Percentiles rank a stretch among this genome's conserved stretches.
phyloP scores from a whole-genome alignment of 1,139 yeast genomes.

The Taiozyma sp. region DNA sequence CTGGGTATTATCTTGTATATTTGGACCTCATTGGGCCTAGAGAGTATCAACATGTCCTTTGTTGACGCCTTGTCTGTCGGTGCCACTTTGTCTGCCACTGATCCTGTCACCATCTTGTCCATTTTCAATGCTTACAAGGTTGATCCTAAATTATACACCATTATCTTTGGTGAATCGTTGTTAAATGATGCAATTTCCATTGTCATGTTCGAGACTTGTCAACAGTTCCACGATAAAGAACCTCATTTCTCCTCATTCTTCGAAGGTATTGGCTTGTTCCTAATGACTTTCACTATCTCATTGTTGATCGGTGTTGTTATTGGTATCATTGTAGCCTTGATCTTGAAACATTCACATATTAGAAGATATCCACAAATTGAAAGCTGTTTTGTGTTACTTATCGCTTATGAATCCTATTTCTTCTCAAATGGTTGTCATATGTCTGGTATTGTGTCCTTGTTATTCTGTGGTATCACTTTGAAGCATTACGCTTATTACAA shows the following conservation, averaged over 20 bases:
- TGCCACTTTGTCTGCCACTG: constrained; percentile 96
- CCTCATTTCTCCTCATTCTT: constrained; percentile 74
- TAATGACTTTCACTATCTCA: constrained; percentile 93
- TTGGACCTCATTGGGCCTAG: constrained; percentile 91
- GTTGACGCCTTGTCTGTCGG: constrained; percentile 97
- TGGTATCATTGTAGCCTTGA: constrained; percentile 84
- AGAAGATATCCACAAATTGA: constrained; percentile 95
- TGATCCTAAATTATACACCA: constrained; percentile 94
- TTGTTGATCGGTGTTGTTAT: constrained; percentile 83
- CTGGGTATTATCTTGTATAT: constrained; percentile 78
- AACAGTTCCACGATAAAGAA: constrained; percentile 85
- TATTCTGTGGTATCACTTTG: constrained; percentile 94
- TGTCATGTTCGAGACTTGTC: constrained; percentile 99
- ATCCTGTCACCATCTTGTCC: constrained; percentile 94
- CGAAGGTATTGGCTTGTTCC: constrained; percentile 89
- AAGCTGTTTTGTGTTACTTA: constrained; percentile 82
- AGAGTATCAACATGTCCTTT: constrained; percentile 80
- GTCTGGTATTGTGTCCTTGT: constrained; percentile 95
- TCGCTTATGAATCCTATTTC: constrained; percentile 95
- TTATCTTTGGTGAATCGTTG: constrained; percentile 93
- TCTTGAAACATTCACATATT: constrained; percentile 87
- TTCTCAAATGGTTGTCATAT: constrained; percentile 98
- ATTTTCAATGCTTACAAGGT: constrained; percentile 97
- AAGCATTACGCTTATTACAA: constrained; percentile 96
- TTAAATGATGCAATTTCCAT: constrained; percentile 97